Evolutionary conservation across 371 early-diverging fungal genomes (phyloP), one percentile per base, ranked within the genome.

Genomic region (Furculomyces boomerangus): DNA sequence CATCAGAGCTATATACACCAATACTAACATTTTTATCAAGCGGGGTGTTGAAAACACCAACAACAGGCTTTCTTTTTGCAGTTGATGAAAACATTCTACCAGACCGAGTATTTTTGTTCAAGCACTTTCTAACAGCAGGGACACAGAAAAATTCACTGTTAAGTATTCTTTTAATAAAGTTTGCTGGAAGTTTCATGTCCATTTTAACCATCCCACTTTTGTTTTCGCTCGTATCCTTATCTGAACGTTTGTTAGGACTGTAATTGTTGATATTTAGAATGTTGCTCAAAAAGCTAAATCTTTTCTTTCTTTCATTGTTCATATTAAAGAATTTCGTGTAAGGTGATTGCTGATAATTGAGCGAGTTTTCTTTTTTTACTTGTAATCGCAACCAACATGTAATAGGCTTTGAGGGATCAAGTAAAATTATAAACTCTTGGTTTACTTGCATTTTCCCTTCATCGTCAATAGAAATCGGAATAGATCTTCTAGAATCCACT

Each of bases 391-490:
- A 57, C 67, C 67, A 68, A 58, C 63, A 59, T 20, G 68, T 68
- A 13, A 68, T 63, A 32, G 68, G 68, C 27, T 63, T 58, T 30
- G 47, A 53, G 3, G 68, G 68, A n/a, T 68, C 68, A 0, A 68
- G 57, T 47, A 63, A 50, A 25, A 68, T 62, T 40, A 67, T 64
- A 56, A 68, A 68, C 62, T 68, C 68, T 20, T 68, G 68, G 66
- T 68, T 68, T 18, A 54, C 49, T 45, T 29, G 41, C 46, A 54
- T 37, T 32, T 40, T 35, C 16, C 43, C 43, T 8, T 41, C n/a
- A 2, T 30, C 18, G 31, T 41, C 14, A 40, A 68, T 60, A 3
- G 59, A 55, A 27, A 68, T 62, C 0, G 64, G 63, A 25, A 55
- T 61, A n/a, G 63, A 65, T 1, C 60, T 58, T 55, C 60, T 52